Evolutionary conservation across 2,329 filamentous ascomycete species (phyloP).

Genomic region (Talaromyces pinophilus): DNA sequence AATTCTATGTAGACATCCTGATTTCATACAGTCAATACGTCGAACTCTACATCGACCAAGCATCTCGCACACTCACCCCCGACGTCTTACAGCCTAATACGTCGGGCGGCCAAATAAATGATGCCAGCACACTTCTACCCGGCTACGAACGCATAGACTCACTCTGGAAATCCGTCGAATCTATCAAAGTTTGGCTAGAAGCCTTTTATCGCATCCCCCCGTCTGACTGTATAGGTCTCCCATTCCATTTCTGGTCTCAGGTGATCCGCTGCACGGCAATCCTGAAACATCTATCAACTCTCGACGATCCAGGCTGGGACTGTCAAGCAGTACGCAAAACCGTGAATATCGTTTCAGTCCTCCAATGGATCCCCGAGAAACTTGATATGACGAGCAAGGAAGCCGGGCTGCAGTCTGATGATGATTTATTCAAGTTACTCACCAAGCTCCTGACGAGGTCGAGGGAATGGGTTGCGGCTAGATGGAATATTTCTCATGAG

Average conservation of each 20-base stretch:
- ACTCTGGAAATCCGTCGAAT: slow-evolving; percentile 39
- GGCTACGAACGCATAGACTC: slow-evolving; percentile 38
- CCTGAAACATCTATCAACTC: slow-evolving; percentile 41
- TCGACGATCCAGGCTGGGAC: slow-evolving; percentile 44
- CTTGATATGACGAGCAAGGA: slow-evolving; percentile 33
- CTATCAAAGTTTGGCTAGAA: slow-evolving; percentile 38
- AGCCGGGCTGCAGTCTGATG: slow-evolving; percentile 32
- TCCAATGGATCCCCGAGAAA: slow-evolving; percentile 36
- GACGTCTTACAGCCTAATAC: slow-evolving; percentile 21
- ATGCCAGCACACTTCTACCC: slow-evolving; percentile 19
- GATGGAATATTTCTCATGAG: slow-evolving; percentile 26
- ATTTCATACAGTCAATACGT: slow-evolving; percentile 33
- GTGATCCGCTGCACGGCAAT: slow-evolving; percentile 39
- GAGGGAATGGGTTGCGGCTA: slow-evolving; percentile 27
- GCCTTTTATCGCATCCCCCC: slow-evolving; percentile 33
- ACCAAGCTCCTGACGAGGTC: slow-evolving; percentile 31
- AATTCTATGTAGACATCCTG: slow-evolving; percentile 29
- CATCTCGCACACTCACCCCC: slow-evolving; percentile 31
- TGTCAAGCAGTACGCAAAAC: slow-evolving; percentile 36
- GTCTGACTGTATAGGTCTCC: slow-evolving; percentile 32
- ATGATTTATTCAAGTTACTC: slow-evolving; percentile 32
- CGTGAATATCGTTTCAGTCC: slow-evolving; percentile 33
- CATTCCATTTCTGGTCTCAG: slow-evolving; percentile 44
- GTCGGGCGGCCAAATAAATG: slow-evolving; percentile 19
- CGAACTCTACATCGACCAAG: slow-evolving; percentile 33